Percentiles rank a stretch among this genome's conserved stretches.
phyloP scores from a whole-genome alignment of 225 moss, liverwort and hornwort genomes.

The Physcomitrium patens region DNA sequence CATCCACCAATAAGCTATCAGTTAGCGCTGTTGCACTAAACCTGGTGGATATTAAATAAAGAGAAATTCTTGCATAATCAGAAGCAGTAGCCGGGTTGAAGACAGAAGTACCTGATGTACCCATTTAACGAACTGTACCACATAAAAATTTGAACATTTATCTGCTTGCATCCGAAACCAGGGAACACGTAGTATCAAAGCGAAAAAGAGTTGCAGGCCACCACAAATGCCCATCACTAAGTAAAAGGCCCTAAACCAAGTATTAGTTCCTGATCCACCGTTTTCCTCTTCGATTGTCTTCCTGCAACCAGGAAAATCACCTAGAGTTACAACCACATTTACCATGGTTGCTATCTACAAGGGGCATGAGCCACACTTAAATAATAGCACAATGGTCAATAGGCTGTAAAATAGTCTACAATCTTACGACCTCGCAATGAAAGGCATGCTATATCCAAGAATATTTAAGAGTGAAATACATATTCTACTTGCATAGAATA shows the following conservation, averaged over 20 bases:
- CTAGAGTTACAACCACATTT: constrained; percentile 15
- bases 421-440: no score
- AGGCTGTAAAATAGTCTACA: no score
- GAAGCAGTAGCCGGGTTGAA: constrained; percentile 10
- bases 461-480: constrained; percentile 5
- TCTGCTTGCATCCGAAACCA: constrained; percentile 77
- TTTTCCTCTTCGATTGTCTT: constrained; percentile 82
- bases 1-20: background rate
- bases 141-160: constrained; percentile 66
- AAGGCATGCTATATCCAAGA: background rate
- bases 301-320: constrained; percentile 48
- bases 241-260: constrained; percentile 76
- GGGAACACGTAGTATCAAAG: constrained; percentile 72
- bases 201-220: constrained; percentile 66
- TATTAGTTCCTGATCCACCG: constrained; percentile 46
- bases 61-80: constrained; percentile 2
- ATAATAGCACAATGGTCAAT: no score
- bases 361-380: background rate
- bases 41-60: constrained; percentile 1
- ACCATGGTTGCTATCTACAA: background rate
- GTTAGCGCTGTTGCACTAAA: background rate
- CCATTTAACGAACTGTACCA: constrained; percentile 74
- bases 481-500: constrained; percentile 20
- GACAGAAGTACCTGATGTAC: constrained; percentile 76
- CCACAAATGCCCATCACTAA: constrained; percentile 81